Percentiles rank a stretch among this genome's conserved stretches.
Evolutionary conservation across 768 basidiomycete genomes (phyloP).

Genomic region (Suillus paluster): DNA sequence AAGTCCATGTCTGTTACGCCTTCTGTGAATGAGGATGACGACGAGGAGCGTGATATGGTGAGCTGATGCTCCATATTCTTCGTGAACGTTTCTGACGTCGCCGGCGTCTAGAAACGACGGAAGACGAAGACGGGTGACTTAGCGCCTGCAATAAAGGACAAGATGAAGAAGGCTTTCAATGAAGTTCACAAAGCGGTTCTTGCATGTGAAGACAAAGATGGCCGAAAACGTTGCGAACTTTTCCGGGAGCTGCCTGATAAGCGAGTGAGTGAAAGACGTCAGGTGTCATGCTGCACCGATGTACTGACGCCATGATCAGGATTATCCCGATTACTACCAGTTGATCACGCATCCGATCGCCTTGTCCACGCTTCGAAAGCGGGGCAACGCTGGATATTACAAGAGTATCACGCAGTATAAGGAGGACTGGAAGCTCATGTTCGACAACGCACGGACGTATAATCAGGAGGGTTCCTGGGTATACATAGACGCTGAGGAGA

Average conservation of each 20-base stretch:
- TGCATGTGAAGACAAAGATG: slow-evolving; percentile 70
- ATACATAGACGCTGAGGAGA: slow-evolving; percentile 91
- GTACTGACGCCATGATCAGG: slow-evolving; percentile 46
- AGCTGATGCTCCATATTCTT: slow-evolving; percentile 26
- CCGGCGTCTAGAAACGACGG: slow-evolving; percentile 72
- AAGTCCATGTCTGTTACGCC: slow-evolving; percentile 82
- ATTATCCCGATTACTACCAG: slow-evolving; percentile 92
- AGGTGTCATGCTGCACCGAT: slow-evolving; percentile 2
- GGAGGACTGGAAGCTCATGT: slow-evolving; percentile 90
- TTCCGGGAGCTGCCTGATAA: slow-evolving; percentile 88
- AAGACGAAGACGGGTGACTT: slow-evolving; percentile 71
- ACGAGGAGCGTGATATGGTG: slow-evolving; percentile 76
- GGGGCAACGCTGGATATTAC: slow-evolving; percentile 65
- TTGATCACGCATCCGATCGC: slow-evolving; percentile 89
- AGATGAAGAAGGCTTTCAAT: slow-evolving; percentile 83
- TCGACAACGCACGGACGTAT: slow-evolving; percentile 90
- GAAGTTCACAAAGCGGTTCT: slow-evolving; percentile 78
- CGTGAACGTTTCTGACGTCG: not conserved
- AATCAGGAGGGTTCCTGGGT: slow-evolving; percentile 97
- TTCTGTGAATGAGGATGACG: slow-evolving; percentile 72
- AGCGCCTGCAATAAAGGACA: slow-evolving; percentile 62
- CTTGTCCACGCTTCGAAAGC: slow-evolving; percentile 84
- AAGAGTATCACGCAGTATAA: slow-evolving; percentile 74
- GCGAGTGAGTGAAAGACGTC: slow-evolving; percentile 49
- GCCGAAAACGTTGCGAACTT: slow-evolving; percentile 82